Evolutionary conservation across 176 grass and related monocot genomes (phyloP).

Genomic region (bread wheat (Triticum aestivum)): IWGSC_CS_RefSeq_v2.1 NC_057797.1:162122702-162123201

Average conservation of each 20-base stretch:
- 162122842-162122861: not conserved
- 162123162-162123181: slow-evolving; percentile 21
- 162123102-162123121: slow-evolving; percentile 10
- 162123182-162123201: slow-evolving; percentile 47
- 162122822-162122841: not conserved
- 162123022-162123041: not conserved
- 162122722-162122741: slow-evolving; percentile 27
- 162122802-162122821: not conserved
- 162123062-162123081: slow-evolving; percentile 34
- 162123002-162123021: too few relatives aligned
- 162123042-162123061: not conserved
- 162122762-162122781: not conserved
- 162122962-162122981: not conserved
- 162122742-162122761: not conserved
- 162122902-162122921: not conserved
- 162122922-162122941: not conserved
- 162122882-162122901: slow-evolving; percentile 14
- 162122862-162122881: not conserved
- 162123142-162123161: slow-evolving; percentile 18
- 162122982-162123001: not conserved
- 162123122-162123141: not conserved
- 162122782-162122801: slow-evolving; percentile 23
- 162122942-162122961: not conserved
- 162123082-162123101: slow-evolving; percentile 40
- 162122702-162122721: slow-evolving; percentile 2